Evolutionary conservation across 1,139 yeast genomes (phyloP).

Genomic region (Scheffersomyces titani): DNA sequence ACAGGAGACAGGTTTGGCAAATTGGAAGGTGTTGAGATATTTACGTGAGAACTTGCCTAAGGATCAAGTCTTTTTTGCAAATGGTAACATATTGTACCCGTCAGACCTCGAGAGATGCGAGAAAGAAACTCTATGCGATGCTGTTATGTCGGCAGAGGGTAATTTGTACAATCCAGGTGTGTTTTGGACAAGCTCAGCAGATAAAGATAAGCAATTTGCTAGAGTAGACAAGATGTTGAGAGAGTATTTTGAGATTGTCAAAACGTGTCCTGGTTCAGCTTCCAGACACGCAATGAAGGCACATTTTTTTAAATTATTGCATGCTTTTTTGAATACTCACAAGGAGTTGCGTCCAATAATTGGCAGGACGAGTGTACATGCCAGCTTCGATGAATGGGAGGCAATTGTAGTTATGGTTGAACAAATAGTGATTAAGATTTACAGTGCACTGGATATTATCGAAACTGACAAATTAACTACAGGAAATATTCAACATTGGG

Average conservation of each 20-base stretch:
- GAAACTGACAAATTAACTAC: constrained; percentile 52
- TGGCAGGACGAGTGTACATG: constrained; percentile 55
- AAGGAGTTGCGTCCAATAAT: constrained; percentile 76
- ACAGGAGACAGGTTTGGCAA: constrained; percentile 91
- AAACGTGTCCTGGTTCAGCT: constrained; percentile 65
- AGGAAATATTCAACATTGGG: constrained; percentile 59
- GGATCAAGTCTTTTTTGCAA: constrained; percentile 88
- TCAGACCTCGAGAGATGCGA: constrained; percentile 74
- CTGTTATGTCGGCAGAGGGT: constrained; percentile 98
- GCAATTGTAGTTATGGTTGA: constrained; percentile 70
- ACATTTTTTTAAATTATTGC: constrained; percentile 84
- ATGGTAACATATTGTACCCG: constrained; percentile 88
- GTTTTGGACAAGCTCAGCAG: constrained; percentile 58
- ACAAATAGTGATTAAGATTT: constrained; percentile 57
- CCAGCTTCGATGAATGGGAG: constrained; percentile 63
- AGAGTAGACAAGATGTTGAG: constrained; percentile 80
- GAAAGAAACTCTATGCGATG: constrained; percentile 70
- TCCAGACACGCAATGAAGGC: constrained; percentile 86
- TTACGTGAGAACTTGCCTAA: constrained; percentile 77
- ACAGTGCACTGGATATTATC: constrained; percentile 39
- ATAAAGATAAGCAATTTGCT: constrained; percentile 72
- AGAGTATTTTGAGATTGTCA: constrained; percentile 87
- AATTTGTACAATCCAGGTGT: constrained; percentile 92
- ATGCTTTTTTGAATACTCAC: constrained; percentile 73
- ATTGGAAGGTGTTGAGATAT: constrained; percentile 79